Evolutionary conservation across 768 basidiomycete species (phyloP), one percentile per base, ranked within the genome.

Genomic region (Trametopsis cervina): DNA sequence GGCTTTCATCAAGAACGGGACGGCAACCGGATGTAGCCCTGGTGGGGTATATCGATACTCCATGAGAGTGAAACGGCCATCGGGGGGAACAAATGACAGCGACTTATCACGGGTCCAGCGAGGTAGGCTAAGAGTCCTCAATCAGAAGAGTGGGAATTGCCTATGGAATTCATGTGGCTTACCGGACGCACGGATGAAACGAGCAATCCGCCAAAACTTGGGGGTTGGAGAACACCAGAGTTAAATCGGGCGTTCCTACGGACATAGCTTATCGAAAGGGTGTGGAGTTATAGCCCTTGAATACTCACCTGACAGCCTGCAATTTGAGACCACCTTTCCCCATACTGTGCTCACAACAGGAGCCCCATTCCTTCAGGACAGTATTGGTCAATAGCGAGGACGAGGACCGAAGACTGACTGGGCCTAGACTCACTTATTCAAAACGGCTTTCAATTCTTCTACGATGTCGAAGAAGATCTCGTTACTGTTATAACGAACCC

Each of bases 161-260:
- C 10, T 35, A 2, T 22, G 55, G 22, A 6, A 26, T 25, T 39
- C 51, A 13, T 47, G 53, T 46, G 10, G 62, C 78, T 49, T 63
- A 90, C 90, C 94, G 77, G 47, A 98, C 83, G 62, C 92, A 96
- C 24, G 93, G 81, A 63, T 98, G 95, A 64, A 98, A 95, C 1
- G 88, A 80, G 53, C 84, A 86, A 56, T 94, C 89, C 1, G 70
- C 71, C 57, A 93, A 68, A 24, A 80, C 75, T 56, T 78, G 78
- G 1, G 88, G 75, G 61, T 89, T 91, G 5, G 78, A 73, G 61
- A 95, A 88, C 12, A 76, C 80, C 49, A 95, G 63, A 1, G 82
- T 69, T 45, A 94, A 74, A 59, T 96, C 94, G n/a, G 94, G 94
- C 38, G 84, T 93, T 39, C 92, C 93, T 84, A 62, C 56, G 37